Evolutionary conservation across 1,284 basidiomycete species (phyloP).

Genomic region (Caloboletus firmus): DNA sequence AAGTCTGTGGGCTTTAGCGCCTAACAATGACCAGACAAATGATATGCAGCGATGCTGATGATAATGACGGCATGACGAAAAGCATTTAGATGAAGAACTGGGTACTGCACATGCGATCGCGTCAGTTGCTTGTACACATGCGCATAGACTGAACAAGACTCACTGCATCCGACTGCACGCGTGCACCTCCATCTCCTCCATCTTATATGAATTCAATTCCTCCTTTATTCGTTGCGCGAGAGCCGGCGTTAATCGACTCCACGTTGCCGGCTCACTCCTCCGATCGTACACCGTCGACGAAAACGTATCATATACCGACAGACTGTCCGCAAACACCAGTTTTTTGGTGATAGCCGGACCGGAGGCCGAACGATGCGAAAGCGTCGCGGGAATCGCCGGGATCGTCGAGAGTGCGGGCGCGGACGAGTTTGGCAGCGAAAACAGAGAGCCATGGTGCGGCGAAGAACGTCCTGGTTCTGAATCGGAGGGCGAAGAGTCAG

Average conservation of each 20-base stretch:
- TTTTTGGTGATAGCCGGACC: constrained; percentile 67
- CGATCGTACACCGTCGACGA: constrained; percentile 89
- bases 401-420: constrained; percentile 79
- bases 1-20: constrained; percentile 34
- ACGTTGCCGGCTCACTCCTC: constrained; percentile 93
- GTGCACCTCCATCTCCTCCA: constrained; percentile 98
- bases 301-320: constrained; percentile 96
- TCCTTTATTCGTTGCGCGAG: constrained; percentile 96
- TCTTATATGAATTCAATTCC: constrained; percentile 94
- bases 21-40: constrained; percentile 29
- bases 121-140: neutral
- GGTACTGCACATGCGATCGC: constrained; percentile 19
- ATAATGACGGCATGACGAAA: constrained; percentile 23
- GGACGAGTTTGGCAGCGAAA: constrained; percentile 82
- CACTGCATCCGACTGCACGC: constrained; percentile 84
- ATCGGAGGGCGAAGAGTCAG: constrained; percentile 26
- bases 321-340: constrained; percentile 85
- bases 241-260: constrained; percentile 92
- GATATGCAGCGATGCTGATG: constrained; percentile 28
- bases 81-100: constrained; percentile 36
- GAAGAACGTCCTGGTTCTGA: constrained; percentile 34
- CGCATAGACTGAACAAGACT: constrained; percentile 30
- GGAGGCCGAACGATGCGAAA: constrained; percentile 64
- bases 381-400: constrained; percentile 46
- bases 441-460: constrained; percentile 45